Conservation (phyloP, 2,329 filamentous ascomycete genomes). For the Monilinia vaccinii-corymbosi region DNA sequence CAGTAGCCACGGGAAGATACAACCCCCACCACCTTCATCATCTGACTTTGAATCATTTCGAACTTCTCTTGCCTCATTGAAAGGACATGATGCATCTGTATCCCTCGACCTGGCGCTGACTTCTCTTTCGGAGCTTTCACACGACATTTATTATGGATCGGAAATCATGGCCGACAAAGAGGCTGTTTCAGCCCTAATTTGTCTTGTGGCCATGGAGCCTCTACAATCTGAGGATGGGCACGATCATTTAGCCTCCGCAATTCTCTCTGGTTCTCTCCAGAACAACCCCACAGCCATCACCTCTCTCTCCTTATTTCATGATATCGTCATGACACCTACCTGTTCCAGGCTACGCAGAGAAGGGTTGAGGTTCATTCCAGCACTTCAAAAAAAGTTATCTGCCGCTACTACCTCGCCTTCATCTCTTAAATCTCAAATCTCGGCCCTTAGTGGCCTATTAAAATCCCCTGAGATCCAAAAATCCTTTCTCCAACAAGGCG, state of each 20-base stretch:
- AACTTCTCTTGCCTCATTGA: conserved; percentile 41
- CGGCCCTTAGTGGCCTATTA: conserved; percentile 47
- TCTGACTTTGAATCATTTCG: conserved; percentile 35
- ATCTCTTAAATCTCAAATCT: conserved; percentile 32
- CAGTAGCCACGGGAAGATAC: conserved; percentile 47
- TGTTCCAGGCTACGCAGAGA: conserved; percentile 15
- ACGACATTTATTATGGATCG: conserved; percentile 62
- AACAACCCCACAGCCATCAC: conserved; percentile 56
- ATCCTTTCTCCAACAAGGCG: conserved; percentile 46
- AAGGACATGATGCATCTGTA: conserved; percentile 31
- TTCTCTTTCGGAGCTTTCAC: conserved; percentile 52
- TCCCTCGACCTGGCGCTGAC: conserved; percentile 35
- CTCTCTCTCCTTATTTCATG: conserved; percentile 42
- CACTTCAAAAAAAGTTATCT: conserved; percentile 18
- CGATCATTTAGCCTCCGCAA: conserved; percentile 41
- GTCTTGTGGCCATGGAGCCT: conserved; percentile 36
- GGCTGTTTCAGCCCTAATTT: conserved; percentile 46
- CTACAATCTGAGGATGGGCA: conserved; percentile 17
- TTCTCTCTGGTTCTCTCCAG: conserved; percentile 49
- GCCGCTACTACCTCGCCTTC: conserved; percentile 22
- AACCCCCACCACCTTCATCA: conserved; percentile 38
- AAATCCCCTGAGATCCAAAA: conserved; percentile 42
- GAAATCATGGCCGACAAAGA: conserved; percentile 49
- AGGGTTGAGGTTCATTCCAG: conserved; percentile 19
- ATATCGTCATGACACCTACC: conserved; percentile 22